A percentile compares a stretch with the other conserved stretches of the same genome.
Conservation (phyloP, 805 yeast genomes). For the Spathaspora arborariae region DNA sequence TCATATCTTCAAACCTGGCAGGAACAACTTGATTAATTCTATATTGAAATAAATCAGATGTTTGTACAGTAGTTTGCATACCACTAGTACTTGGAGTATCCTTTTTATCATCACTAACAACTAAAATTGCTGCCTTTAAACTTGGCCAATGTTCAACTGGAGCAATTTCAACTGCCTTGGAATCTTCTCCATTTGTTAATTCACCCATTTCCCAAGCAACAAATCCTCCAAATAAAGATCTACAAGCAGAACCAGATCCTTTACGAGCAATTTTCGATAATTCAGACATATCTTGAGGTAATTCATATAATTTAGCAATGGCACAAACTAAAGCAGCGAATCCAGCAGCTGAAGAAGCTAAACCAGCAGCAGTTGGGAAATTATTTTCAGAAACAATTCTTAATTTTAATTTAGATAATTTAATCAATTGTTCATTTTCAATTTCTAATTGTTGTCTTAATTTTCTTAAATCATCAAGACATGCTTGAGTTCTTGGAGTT, state of each 20-base stretch:
- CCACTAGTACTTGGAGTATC: constrained; percentile 95
- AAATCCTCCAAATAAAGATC: constrained; percentile 94
- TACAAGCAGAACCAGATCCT: constrained; percentile 98
- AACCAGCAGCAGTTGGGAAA: constrained; percentile 98
- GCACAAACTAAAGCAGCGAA: constrained; percentile 93
- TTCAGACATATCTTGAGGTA: constrained; percentile 83
- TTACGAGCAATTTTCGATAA: constrained; percentile 92
- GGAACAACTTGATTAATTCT: constrained; percentile 86
- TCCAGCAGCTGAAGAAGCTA: constrained; percentile 98
- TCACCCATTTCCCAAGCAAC: constrained; percentile 99
- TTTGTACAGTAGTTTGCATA: constrained; percentile 91
- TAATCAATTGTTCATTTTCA: constrained; percentile 51
- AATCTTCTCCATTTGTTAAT: constrained; percentile 75
- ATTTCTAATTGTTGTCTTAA: constrained; percentile 62
- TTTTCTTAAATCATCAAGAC: constrained; percentile 69
- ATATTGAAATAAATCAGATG: constrained; percentile 80
- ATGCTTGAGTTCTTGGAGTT: constrained; percentile 62
- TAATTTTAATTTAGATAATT: constrained; percentile 59
- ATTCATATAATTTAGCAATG: constrained; percentile 77
- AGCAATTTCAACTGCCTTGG: constrained; percentile 90
- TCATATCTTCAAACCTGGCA: constrained; percentile 77
- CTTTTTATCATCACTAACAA: constrained; percentile 89
- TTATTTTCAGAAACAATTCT: constrained; percentile 91
- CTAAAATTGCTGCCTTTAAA: constrained; percentile 82
- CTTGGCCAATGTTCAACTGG: constrained; percentile 85